phyloP scores from a whole-genome alignment of 2,329 filamentous ascomycete genomes.

The Colletotrichum incanum region DNA sequence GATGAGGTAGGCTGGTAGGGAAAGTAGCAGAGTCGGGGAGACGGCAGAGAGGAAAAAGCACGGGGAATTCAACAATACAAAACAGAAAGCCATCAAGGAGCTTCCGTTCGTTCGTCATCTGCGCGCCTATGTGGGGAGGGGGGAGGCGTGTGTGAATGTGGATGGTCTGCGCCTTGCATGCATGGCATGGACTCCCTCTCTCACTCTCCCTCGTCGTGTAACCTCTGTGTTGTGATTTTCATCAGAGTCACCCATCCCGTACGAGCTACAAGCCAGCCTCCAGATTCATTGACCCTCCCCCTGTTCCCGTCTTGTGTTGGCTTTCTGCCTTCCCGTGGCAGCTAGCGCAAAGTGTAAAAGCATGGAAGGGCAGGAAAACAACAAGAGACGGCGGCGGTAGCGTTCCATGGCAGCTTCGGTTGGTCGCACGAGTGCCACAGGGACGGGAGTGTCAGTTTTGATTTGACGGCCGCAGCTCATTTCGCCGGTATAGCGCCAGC shows the following conservation, averaged over 20 bases:
- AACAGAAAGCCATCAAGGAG: conserved; percentile 20
- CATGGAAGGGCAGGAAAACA: conserved; percentile 10
- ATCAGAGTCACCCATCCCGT: neutral
- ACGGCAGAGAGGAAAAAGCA: conserved; percentile 11
- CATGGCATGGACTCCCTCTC: neutral
- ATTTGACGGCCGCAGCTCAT: neutral
- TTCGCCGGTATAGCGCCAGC: neutral
- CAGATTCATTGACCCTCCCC: neutral
- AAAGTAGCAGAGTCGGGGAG: conserved; percentile 1
- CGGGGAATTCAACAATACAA: conserved; percentile 1
- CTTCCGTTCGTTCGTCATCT: conserved; percentile 36
- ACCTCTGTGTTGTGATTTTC: conserved; percentile 12
- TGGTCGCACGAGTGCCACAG: neutral
- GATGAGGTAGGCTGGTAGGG: neutral
- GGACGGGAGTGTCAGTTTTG: conserved; percentile 1
- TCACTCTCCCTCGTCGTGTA: conserved; percentile 7
- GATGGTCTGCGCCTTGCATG: neutral
- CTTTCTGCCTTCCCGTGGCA: neutral
- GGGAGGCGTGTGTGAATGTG: conserved; percentile 1
- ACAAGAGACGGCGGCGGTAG: neutral
- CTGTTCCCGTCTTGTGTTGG: neutral
- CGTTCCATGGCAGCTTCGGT: neutral
- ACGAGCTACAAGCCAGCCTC: neutral
- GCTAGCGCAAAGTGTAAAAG: conserved; percentile 3
- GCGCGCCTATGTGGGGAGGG: neutral